Conservation (phyloP, 352 stramenopile genomes). For the Phytophthora crassamura region DNA sequence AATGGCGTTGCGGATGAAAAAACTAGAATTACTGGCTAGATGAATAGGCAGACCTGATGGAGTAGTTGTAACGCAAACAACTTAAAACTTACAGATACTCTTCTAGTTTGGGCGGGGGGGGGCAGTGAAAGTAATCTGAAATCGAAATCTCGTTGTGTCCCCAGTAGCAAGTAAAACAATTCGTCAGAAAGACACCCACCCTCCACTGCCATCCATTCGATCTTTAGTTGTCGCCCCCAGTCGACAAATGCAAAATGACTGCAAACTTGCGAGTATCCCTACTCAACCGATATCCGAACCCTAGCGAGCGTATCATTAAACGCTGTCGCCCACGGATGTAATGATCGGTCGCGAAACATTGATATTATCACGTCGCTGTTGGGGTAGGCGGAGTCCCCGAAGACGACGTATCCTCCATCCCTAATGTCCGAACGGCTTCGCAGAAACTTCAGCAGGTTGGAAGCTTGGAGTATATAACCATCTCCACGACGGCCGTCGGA, state of each 20-base stretch:
- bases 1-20: too few relatives aligned
- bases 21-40: too few relatives aligned
- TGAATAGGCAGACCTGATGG: too few relatives aligned
- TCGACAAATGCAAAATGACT: conserved; percentile 5
- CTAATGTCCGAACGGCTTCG: background rate
- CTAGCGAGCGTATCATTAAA: background rate
- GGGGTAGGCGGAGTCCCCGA: background rate
- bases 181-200: too few relatives aligned
- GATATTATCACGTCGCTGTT: conserved; percentile 4
- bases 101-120: too few relatives aligned
- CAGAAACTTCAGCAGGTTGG: background rate
- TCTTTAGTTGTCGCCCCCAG: too few relatives aligned
- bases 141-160: too few relatives aligned
- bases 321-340: background rate
- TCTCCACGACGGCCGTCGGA: background rate
- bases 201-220: too few relatives aligned
- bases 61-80: too few relatives aligned
- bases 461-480: background rate
- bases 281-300: conserved; percentile 3
- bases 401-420: background rate
- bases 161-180: too few relatives aligned
- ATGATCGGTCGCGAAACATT: background rate
- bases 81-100: too few relatives aligned
- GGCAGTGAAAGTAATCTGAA: too few relatives aligned
- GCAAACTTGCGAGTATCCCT: background rate